Evolutionary conservation across 768 basidiomycete genomes (phyloP).

Genomic region (Amanita pallidorosea): DNA sequence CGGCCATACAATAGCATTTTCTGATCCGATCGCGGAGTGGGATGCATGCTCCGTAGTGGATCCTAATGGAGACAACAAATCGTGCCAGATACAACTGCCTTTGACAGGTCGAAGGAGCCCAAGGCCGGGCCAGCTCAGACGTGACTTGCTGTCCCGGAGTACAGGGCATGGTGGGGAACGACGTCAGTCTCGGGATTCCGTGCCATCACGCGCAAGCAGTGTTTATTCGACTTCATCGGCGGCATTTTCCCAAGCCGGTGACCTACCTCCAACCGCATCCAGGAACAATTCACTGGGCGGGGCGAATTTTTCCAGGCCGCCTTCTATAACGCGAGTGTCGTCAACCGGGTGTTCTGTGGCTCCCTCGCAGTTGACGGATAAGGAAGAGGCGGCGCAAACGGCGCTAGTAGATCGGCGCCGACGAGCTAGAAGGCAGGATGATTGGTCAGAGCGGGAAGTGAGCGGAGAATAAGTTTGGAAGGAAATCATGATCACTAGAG

Average conservation of each 20-base stretch:
- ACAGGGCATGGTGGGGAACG: slow-evolving; percentile 1
- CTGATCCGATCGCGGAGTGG: neutral
- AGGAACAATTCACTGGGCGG: neutral
- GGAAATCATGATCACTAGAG: neutral
- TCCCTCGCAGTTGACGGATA: neutral
- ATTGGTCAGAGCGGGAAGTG: slow-evolving; percentile 1
- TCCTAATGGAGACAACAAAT: neutral
- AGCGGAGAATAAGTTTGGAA: neutral
- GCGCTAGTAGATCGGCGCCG: slow-evolving; percentile 10
- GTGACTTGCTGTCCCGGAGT: slow-evolving; percentile 2
- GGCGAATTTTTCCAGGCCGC: neutral
- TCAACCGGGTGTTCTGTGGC: slow-evolving; percentile 6
- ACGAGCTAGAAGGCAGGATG: slow-evolving; percentile 7
- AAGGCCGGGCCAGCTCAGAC: slow-evolving; percentile 6
- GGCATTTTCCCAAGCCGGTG: neutral
- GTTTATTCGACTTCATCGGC: slow-evolving; percentile 15
- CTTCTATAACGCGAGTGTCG: slow-evolving; percentile 4
- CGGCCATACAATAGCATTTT: neutral
- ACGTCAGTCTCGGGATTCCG: slow-evolving; percentile 4
- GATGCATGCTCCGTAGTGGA: neutral
- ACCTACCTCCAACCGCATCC: neutral
- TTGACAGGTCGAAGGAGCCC: slow-evolving; percentile 8
- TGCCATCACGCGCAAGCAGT: slow-evolving; percentile 14
- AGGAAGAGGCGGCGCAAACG: slow-evolving; percentile 3
- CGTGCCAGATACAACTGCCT: slow-evolving; percentile 8